Base-by-base conservation (phyloP, 768 basidiomycete genomes). In the Dioszegia hungarica region DNA sequence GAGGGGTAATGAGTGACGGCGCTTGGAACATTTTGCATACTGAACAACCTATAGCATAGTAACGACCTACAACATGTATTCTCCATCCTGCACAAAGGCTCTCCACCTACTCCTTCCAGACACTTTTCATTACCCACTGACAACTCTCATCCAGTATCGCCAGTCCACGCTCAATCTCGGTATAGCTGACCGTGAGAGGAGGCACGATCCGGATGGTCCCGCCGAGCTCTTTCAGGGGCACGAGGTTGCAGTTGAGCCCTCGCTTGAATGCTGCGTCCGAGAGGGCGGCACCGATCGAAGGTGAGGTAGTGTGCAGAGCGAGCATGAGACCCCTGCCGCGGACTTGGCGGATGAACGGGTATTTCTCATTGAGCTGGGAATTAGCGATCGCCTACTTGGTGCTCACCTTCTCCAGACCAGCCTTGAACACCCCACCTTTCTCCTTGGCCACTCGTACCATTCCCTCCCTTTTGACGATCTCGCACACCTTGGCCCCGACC, bases 131-230 rank as follows among this genome's bases (percentile, higher is more conserved):
- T n/a, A 48, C 47, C 47, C 47, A 48, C 19, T 48, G 17, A 20
- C 47, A 34, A 19, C 59, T 22, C 47, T 34, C 5, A 28, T 38
- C 36, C 24, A 66, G 22, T n/a, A 66, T 62, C 19, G 19, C 49
- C 14, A 66, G n/a, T 14, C 49, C 64, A 36, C 44, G 33, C 12
- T 40, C 34, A 27, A 60, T 56, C 44, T 66, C 61, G n/a, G 43
- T 58, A 11, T 50, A 40, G 20, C 45, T 54, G 22, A 66, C 56
- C 1, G 56, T 66, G 19, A 66, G 25, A 14, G 64, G 64, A 2
- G 64, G 64, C 10, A 56, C 64, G 33, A 66, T 66, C 20, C 64
- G 54, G 56, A 66, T 57, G 15, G 47, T 48, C 15, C 64, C 64
- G 5, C 58, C 61, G 48, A 66, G 51, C 33, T 48, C 53, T 37